These are phyloP conservation scores for Cardamine resedifolia DNA, from an alignment of 345 rosid genomes.

Conservation along the genomic window DNA sequence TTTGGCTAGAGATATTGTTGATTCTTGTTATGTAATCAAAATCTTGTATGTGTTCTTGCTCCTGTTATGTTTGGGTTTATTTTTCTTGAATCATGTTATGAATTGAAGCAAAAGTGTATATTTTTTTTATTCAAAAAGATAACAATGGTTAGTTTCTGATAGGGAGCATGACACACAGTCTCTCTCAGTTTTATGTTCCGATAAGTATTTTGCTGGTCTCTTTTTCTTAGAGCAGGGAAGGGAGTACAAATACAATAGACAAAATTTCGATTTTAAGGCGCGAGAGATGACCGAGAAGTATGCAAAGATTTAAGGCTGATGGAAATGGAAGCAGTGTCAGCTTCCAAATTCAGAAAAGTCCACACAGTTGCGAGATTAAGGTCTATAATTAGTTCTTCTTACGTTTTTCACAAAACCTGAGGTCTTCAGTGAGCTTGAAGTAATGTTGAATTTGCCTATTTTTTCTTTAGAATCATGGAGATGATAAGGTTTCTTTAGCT, in stretches of 20 bases:
- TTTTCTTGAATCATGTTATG: no score
- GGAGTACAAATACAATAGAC: constrained; percentile 80
- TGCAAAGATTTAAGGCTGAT: constrained; percentile 51
- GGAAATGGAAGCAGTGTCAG: constrained; percentile 34
- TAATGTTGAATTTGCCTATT: neutral
- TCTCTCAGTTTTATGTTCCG: neutral
- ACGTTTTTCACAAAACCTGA: neutral
- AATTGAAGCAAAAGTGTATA: neutral
- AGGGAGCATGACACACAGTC: constrained; percentile 65
- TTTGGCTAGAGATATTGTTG: no score
- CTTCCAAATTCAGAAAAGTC: constrained; percentile 32
- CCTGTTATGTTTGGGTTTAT: no score
- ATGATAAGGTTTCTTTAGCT: constrained; percentile 26
- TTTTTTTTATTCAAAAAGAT: neutral
- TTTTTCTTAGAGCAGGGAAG: constrained; percentile 63
- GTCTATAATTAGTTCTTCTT: neutral
- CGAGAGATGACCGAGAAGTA: constrained; percentile 63
- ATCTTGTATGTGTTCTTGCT: neutral
- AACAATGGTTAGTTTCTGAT: constrained; percentile 14
- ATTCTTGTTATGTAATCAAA: no score
- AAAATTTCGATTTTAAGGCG: constrained; percentile 68
- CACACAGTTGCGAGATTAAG: no score
- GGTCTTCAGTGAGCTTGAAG: neutral
- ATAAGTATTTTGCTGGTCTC: neutral
- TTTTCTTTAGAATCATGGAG: constrained; percentile 42